Percentiles rank a stretch among this genome's conserved stretches.
Conservation (phyloP, 2,329 filamentous ascomycete species). For the Fusarium avenaceum region DNA sequence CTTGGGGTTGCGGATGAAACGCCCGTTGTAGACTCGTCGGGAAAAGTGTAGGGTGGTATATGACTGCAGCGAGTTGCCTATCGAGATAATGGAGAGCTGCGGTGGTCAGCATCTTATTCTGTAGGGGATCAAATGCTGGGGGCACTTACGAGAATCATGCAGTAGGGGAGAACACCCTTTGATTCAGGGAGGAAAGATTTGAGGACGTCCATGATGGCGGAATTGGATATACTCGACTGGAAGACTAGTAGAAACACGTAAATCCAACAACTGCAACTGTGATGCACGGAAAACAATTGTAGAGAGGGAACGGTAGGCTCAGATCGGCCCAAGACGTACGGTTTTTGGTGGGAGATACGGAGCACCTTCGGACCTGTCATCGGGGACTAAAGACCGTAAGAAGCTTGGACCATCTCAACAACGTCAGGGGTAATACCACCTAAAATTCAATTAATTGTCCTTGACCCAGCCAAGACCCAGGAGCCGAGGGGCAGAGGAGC, state of each 20-base stretch:
- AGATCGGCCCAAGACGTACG: conserved; percentile 8
- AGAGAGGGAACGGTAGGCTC: conserved; percentile 9
- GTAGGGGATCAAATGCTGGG: background rate
- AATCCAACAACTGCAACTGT: conserved; percentile 27
- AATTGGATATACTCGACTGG: background rate
- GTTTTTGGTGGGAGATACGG: conserved; percentile 38
- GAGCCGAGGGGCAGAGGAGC: conserved; percentile 44
- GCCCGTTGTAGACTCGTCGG: conserved; percentile 85
- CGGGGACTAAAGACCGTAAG: conserved; percentile 22
- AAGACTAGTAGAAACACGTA: background rate
- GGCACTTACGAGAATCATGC: conserved; percentile 67
- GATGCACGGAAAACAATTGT: background rate
- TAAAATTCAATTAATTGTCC: conserved; percentile 29
- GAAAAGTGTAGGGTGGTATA: conserved; percentile 86
- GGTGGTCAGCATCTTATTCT: conserved; percentile 28
- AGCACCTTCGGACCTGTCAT: conserved; percentile 25
- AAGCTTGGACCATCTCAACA: conserved; percentile 52
- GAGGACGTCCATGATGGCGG: conserved; percentile 60
- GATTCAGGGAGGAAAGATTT: conserved; percentile 61
- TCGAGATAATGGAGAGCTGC: conserved; percentile 84
- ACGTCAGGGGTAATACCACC: conserved; percentile 44
- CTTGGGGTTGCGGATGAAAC: conserved; percentile 66
- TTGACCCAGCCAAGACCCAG: conserved; percentile 22
- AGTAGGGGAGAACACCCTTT: conserved; percentile 70
- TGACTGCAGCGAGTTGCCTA: conserved; percentile 87